Percentiles rank a stretch among this genome's conserved stretches.
Evolutionary conservation across 140 eudicot species (phyloP).

Genomic region (Bidens hawaiensis): DNA sequence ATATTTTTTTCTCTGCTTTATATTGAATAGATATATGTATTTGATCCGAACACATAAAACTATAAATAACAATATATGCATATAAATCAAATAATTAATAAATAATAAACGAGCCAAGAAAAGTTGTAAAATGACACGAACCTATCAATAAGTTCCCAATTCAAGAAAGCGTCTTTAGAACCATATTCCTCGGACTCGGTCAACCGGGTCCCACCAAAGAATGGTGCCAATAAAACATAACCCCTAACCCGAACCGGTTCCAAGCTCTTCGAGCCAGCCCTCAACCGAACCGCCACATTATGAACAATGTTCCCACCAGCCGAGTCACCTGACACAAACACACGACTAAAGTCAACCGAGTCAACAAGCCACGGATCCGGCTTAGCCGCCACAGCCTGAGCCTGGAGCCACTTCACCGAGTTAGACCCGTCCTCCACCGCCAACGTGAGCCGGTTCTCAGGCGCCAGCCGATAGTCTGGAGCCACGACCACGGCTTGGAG

Average conservation of each 20-base stretch:
- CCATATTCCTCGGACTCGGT: constrained; percentile 68
- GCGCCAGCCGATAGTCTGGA: constrained; percentile 69
- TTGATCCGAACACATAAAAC: too few species aligned
- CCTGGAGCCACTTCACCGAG: constrained; percentile 74
- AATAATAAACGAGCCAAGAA: too few species aligned
- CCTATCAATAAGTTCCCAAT: constrained; percentile 80
- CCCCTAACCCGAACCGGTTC: constrained; percentile 65
- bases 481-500: constrained; percentile 60
- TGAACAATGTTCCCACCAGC: constrained; percentile 91
- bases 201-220: constrained; percentile 70
- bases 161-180: constrained; percentile 70
- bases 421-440: constrained; percentile 63
- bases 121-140: background rate
- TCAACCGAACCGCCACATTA: constrained; percentile 55
- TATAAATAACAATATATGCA: too few species aligned
- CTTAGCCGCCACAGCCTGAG: constrained; percentile 46
- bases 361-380: constrained; percentile 60
- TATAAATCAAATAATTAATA: too few species aligned
- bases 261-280: constrained; percentile 52
- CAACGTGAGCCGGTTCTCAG: constrained; percentile 47
- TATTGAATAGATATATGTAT: too few species aligned
- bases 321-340: constrained; percentile 72
- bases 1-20: too few species aligned
- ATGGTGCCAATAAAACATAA: constrained; percentile 70
- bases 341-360: constrained; percentile 57